Base-by-base conservation (phyloP, 495 filamentous ascomycete genomes). In the Tuber umbilicatum region DNA sequence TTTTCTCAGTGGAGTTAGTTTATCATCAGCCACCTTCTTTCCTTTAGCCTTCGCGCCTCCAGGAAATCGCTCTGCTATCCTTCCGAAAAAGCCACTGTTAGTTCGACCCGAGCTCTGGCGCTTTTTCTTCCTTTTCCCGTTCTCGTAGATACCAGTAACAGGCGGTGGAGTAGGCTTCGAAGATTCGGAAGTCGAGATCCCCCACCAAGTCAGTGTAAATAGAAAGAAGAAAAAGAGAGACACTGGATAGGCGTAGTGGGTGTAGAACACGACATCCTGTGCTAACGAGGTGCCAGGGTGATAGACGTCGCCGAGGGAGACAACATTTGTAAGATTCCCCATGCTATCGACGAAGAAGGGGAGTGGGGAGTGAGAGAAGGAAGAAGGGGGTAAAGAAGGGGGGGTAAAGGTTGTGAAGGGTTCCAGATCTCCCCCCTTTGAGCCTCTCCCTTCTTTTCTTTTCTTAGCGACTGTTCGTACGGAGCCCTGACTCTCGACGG, bases 161-260 rank as follows among this genome's bases (percentile, higher is more conserved):
- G 83, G 85, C 73, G 75, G 83, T 75, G 78, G 84, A 83, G 72
- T 83, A 78, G 76, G 86, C 83, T 60, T 78, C 50, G 73, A 83
- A 72, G 81, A 77, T 60, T 81, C 84, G n/a, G 89, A 86, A 23
- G 86, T 85, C 74, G 86, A 70, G 67, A 93, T 87, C 70, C 90
- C 89, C 81, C 88, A 88, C 77, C 85, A 83, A 21, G 90, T 85
- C 81, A 93, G 92, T 72, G 87, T 86, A 68, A 86, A 80, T 35
- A 92, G 83, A 81, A 93, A 94, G 81, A 93, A 86, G 71, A 90
- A 73, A 55, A 93, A 85, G 71, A 93, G 85, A 71, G 91, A 80
- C 73, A 92, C 87, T 7, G 92, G 91, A 78, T 89, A 92, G 74
- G 86, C 84, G 78, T 87, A 90, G 75, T 90, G 91, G 21, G 76